Base-by-base conservation (phyloP, 1,284 basidiomycete genomes). In the Butyriboletus appendiculatus region DNA sequence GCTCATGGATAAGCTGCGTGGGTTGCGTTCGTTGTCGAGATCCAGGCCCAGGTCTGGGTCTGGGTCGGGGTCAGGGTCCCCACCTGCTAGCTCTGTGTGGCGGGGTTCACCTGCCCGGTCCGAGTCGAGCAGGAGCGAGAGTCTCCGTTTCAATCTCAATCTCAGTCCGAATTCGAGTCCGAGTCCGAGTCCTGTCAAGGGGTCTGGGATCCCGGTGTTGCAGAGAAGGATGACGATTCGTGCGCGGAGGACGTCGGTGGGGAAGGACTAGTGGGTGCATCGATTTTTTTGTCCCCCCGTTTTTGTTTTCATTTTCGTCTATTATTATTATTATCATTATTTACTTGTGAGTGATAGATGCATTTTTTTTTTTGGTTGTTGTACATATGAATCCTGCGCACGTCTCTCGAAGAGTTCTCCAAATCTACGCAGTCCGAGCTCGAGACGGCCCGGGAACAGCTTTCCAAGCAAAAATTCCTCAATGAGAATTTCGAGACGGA, bases 401-500 rank as follows among this genome's bases (percentile, higher is more conserved):
- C 82, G 28, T 93, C 96, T 65, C 79, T 96, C 3, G 85, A 91
- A 63, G 76, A 79, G 12, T 85, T 84, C 4, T 75, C 92, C 52
- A 76, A 80, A 55, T 77, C 79, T 16, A 70, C 84, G 1, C 79
- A 86, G 56, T 79, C 82, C 10, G 81, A 86, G 47, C 76, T 94
- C 0, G 78, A 81, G 11, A 73, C 74, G 5, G 78, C 85, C 1
- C 79, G 81, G 40, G 72, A 75, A 10, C 92, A 96, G 60, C 75
- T 96, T 1, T 82, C 86, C 40, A 90, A 90, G 65, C 86, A 96
- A 62, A 85, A 81, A 48, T 70, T 74, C 0, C 77, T 98, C 49
- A 96, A 94, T 60, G 94, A 97, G 68, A 88, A 84, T 62, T 80
- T 99, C 5, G 97, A 99, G 75, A 91, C 83, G 56, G 96, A 99